phyloP scores from a whole-genome alignment of 164 flowering plant species.

The Annona squamosa region DNA sequence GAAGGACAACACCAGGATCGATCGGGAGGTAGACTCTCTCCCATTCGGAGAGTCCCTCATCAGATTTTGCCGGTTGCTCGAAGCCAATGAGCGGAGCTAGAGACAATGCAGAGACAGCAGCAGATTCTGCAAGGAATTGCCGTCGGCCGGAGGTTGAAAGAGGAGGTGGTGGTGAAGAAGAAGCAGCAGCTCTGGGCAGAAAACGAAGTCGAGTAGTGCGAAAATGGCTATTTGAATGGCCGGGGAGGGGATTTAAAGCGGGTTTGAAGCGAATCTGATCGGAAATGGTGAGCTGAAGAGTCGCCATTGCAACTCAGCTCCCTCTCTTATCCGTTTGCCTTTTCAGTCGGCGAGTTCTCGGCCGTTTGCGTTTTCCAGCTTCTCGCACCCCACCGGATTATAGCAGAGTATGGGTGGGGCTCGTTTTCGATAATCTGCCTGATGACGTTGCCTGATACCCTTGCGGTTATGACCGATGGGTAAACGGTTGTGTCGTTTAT shows the following conservation, averaged over 20 bases:
- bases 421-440: background rate
- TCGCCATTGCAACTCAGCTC: constrained; percentile 26
- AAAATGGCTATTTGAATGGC: constrained; percentile 1
- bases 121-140: constrained; percentile 34
- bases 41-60: constrained; percentile 75
- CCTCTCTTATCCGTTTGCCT: constrained; percentile 5
- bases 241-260: constrained; percentile 18
- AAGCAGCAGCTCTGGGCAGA: constrained; percentile 18
- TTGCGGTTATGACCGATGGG: background rate
- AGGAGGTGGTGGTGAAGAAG: constrained; percentile 5
- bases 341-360: background rate
- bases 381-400: background rate
- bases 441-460: background rate
- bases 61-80: constrained; percentile 34
- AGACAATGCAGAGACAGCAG: constrained; percentile 26
- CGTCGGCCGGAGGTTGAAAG: constrained; percentile 25
- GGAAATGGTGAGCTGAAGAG: constrained; percentile 26
- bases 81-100: constrained; percentile 15
- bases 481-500: no score
- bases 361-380: background rate
- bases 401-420: background rate
- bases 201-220: constrained; percentile 16
- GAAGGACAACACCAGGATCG: constrained; percentile 93
- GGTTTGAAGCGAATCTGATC: constrained; percentile 23
- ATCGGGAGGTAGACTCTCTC: constrained; percentile 76